Percentiles rank a stretch among this genome's conserved stretches.
phyloP scores from a whole-genome alignment of 192 early-diverging fungal species.

The Gonapodya sp. region DNA sequence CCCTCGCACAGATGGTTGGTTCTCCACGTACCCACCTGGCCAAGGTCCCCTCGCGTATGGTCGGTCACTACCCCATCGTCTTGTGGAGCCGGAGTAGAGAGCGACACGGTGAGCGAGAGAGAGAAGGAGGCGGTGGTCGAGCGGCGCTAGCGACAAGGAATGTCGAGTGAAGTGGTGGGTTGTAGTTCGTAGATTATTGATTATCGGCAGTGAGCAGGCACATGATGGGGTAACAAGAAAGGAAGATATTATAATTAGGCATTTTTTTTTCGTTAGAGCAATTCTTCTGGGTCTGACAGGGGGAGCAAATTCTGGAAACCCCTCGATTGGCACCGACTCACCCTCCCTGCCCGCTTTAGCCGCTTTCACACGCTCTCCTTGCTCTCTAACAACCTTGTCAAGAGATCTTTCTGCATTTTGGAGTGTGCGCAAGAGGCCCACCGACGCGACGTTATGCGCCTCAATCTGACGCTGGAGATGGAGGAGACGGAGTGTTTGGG shows the following conservation, averaged over 20 bases:
- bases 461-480: neutral
- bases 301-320: no score
- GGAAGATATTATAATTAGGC: no score
- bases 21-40: neutral
- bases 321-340: no score
- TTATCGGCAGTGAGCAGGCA: no score
- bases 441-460: neutral
- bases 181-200: no score
- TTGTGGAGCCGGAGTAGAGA: neutral
- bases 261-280: no score
- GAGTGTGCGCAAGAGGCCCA: neutral
- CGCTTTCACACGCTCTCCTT: neutral
- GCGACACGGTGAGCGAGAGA: slow-evolving; percentile 1
- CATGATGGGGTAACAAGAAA: no score
- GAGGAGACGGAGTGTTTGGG: neutral
- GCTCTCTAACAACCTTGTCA: neutral
- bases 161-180: neutral
- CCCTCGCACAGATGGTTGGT: no score
- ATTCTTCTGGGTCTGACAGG: no score
- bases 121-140: neutral
- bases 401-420: neutral
- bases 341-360: neutral
- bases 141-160: neutral
- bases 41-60: neutral
- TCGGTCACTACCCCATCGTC: neutral